Conservation (phyloP, 331 rosid species). For the Malus hybrid region DNA sequence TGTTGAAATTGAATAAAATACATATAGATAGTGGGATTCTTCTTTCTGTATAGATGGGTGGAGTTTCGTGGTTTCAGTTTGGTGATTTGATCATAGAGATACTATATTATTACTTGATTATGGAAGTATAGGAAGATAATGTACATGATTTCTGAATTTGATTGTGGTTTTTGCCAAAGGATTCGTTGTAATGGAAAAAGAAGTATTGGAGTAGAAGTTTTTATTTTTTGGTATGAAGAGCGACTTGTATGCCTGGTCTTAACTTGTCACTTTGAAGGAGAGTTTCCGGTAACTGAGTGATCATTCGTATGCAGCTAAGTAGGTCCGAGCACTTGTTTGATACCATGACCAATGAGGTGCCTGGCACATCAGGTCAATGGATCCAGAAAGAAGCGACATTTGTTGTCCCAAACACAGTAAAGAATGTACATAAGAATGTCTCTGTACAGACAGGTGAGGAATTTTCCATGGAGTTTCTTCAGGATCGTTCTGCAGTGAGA, state of each 20-base stretch:
- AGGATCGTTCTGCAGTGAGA: conserved; percentile 30
- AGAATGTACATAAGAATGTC: conserved; percentile 24
- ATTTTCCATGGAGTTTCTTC: conserved; percentile 30
- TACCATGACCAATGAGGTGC: conserved; percentile 28
- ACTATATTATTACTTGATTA: not conserved
- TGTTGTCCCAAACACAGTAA: conserved; percentile 22
- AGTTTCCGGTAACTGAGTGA: conserved; percentile 15
- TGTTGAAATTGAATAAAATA: conserved; percentile 9
- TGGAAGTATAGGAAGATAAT: not conserved
- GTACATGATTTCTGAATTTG: conserved; percentile 9
- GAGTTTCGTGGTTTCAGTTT: conserved; percentile 2
- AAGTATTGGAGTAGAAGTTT: conserved; percentile 15
- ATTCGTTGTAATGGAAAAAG: conserved; percentile 4
- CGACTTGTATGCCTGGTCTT: not conserved
- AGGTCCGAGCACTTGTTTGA: conserved; percentile 29
- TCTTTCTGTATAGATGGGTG: conserved; percentile 5
- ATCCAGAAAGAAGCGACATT: conserved; percentile 21
- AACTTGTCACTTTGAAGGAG: conserved; percentile 3
- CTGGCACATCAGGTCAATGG: conserved; percentile 29
- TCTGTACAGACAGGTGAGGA: conserved; percentile 27
- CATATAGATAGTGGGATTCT: conserved; percentile 6
- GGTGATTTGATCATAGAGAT: not conserved
- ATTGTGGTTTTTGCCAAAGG: not conserved
- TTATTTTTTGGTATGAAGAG: not conserved
- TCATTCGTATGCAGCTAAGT: conserved; percentile 33